Evolutionary conservation across 2,329 filamentous ascomycete genomes (phyloP).

Genomic region (Sclerotinia trifoliorum): DNA sequence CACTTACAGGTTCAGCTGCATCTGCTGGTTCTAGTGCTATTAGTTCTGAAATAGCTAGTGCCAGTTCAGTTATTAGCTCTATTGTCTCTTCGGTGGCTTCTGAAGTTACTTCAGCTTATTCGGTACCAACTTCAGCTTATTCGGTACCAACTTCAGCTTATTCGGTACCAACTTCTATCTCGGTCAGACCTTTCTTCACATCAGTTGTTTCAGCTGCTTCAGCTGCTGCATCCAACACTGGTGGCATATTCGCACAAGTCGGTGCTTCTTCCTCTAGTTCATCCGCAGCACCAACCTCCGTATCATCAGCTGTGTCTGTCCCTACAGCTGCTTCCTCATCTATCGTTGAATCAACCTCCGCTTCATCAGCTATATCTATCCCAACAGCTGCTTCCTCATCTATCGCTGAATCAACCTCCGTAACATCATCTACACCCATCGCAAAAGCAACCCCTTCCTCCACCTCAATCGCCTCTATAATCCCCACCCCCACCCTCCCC

Average conservation of each 20-base stretch:
- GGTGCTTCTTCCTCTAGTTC: not conserved
- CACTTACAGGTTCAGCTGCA: conserved; percentile 9
- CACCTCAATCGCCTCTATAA: not conserved
- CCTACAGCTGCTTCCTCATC: not conserved
- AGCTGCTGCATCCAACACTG: not conserved
- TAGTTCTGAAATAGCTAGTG: not conserved
- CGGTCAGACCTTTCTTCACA: not conserved
- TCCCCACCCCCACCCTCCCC: conserved; percentile 1
- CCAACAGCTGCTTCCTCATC: not conserved
- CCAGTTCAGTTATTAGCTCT: not conserved
- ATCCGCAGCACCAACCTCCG: not conserved
- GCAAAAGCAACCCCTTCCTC: not conserved
- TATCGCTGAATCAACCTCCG: not conserved
- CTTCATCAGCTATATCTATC: not conserved
- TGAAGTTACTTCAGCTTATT: too few relatives aligned
- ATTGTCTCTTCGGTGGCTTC: not conserved
- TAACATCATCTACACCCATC: not conserved
- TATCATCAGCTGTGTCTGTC: not conserved
- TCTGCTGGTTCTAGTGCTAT: not conserved
- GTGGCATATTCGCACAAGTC: conserved; percentile 1
- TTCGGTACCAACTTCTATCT: not conserved
- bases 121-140: too few relatives aligned
- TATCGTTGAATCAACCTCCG: not conserved
- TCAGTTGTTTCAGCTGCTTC: not conserved
- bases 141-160: too few relatives aligned